Evolutionary conservation across 768 basidiomycete species (phyloP).

Genomic region (Leucogyrophana mollusca): DNA sequence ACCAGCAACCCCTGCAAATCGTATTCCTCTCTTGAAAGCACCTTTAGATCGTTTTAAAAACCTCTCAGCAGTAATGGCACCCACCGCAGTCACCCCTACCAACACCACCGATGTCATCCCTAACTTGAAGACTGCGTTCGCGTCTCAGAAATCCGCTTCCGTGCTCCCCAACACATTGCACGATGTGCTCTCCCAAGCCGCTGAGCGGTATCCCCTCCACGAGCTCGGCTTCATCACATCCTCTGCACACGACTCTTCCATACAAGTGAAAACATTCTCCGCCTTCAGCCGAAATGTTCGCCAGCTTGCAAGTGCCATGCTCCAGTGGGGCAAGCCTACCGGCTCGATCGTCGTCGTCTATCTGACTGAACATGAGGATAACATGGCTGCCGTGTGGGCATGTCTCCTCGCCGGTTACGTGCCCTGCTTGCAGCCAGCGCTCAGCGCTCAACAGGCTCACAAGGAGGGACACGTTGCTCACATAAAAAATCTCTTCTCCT

Average conservation of each 20-base stretch:
- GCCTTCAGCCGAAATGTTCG: constrained; percentile 14
- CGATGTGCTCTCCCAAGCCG: constrained; percentile 21
- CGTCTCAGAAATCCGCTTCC: neutral
- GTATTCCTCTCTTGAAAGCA: constrained; percentile 3
- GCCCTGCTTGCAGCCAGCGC: constrained; percentile 29
- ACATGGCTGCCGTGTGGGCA: constrained; percentile 31
- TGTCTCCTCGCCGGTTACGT: constrained; percentile 28
- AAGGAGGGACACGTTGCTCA: constrained; percentile 28
- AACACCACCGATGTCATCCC: constrained; percentile 9
- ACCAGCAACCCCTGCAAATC: neutral
- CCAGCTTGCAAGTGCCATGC: constrained; percentile 20
- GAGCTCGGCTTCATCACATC: constrained; percentile 28
- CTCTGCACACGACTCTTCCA: constrained; percentile 27
- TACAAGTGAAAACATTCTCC: constrained; percentile 22
- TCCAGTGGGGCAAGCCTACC: constrained; percentile 20
- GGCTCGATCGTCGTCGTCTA: constrained; percentile 28
- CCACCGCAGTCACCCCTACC: constrained; percentile 10
- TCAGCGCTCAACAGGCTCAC: constrained; percentile 32
- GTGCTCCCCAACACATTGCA: constrained; percentile 14
- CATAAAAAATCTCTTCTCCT: constrained; percentile 27
- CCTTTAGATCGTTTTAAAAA: constrained; percentile 1
- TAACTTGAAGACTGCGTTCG: constrained; percentile 9
- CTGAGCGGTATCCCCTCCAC: constrained; percentile 18
- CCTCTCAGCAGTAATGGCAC: constrained; percentile 10
- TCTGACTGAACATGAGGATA: constrained; percentile 31